Conservation (phyloP, 2,329 filamentous ascomycete genomes). For the Pseudogymnoascus sp. region DNA sequence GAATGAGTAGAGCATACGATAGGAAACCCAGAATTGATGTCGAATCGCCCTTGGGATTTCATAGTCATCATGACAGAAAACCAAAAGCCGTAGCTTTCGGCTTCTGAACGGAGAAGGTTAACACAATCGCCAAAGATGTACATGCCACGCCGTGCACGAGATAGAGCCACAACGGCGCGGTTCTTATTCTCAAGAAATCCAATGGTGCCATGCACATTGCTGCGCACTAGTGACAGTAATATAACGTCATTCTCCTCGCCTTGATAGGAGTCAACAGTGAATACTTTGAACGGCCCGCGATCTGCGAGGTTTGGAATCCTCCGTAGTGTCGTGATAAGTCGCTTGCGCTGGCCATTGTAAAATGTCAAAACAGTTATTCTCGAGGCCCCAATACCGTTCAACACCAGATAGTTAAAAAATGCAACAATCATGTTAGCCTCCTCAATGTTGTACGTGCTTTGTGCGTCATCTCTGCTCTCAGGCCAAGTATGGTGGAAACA, state of each 20-base stretch:
- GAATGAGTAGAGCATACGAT: slow-evolving; percentile 55
- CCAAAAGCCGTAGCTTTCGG: slow-evolving; percentile 21
- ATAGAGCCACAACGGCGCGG: slow-evolving; percentile 49
- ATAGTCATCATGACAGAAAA: slow-evolving; percentile 33
- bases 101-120: slow-evolving; percentile 30
- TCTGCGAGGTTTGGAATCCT: slow-evolving; percentile 32
- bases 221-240: slow-evolving; percentile 71
- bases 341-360: slow-evolving; percentile 74
- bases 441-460: slow-evolving; percentile 57
- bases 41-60: slow-evolving; percentile 26
- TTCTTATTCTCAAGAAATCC: slow-evolving; percentile 65
- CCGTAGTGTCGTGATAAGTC: slow-evolving; percentile 42
- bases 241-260: slow-evolving; percentile 85
- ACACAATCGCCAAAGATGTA: slow-evolving; percentile 75
- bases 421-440: slow-evolving; percentile 71
- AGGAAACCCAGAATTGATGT: slow-evolving; percentile 41
- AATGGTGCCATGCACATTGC: slow-evolving; percentile 46
- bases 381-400: slow-evolving; percentile 50
- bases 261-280: slow-evolving; percentile 83
- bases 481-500: slow-evolving; percentile 58
- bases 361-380: slow-evolving; percentile 78
- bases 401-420: slow-evolving; percentile 62
- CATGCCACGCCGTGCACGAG: slow-evolving; percentile 67
- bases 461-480: slow-evolving; percentile 54
- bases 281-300: slow-evolving; percentile 43